phyloP scores from a whole-genome alignment of 345 rosid species.

The Lepidium africanum region DNA sequence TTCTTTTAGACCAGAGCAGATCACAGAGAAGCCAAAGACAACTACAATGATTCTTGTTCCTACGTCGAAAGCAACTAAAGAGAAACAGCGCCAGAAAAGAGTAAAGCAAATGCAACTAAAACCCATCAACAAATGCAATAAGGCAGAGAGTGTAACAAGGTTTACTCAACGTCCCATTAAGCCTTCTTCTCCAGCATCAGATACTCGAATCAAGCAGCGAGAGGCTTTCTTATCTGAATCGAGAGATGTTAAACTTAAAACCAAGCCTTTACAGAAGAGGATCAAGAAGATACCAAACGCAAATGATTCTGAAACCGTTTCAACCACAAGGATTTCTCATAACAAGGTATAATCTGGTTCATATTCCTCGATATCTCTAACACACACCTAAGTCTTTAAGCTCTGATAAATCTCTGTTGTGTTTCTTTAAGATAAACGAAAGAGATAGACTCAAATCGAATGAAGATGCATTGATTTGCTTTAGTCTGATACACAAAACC shows the following conservation, averaged over 20 bases:
- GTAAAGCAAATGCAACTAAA: slow-evolving; percentile 8
- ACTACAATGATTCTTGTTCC: slow-evolving; percentile 4
- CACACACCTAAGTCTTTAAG: neutral
- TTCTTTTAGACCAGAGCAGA: slow-evolving; percentile 16
- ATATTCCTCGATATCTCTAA: neutral
- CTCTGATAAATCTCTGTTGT: neutral
- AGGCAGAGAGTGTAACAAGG: slow-evolving; percentile 22
- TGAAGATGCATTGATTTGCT: slow-evolving; percentile 41
- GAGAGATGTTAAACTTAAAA: slow-evolving; percentile 24
- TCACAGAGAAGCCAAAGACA: slow-evolving; percentile 16
- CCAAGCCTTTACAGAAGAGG: slow-evolving; percentile 36
- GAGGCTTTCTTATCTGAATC: slow-evolving; percentile 43
- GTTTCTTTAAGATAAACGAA: neutral
- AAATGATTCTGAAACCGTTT: slow-evolving; percentile 7
- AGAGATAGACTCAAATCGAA: slow-evolving; percentile 30
- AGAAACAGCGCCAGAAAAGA: slow-evolving; percentile 25
- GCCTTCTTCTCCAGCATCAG: slow-evolving; percentile 37
- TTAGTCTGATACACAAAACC: slow-evolving; percentile 36
- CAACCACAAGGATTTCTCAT: slow-evolving; percentile 31
- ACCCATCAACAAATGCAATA: slow-evolving; percentile 31
- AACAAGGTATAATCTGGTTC: slow-evolving; percentile 45
- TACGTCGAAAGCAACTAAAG: neutral
- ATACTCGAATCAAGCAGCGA: slow-evolving; percentile 42
- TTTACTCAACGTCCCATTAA: slow-evolving; percentile 25
- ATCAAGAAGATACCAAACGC: slow-evolving; percentile 11